A percentile compares a stretch with the other conserved stretches of the same genome.
Conservation (phyloP, 805 yeast genomes). For the Yarrowia sp. region DNA sequence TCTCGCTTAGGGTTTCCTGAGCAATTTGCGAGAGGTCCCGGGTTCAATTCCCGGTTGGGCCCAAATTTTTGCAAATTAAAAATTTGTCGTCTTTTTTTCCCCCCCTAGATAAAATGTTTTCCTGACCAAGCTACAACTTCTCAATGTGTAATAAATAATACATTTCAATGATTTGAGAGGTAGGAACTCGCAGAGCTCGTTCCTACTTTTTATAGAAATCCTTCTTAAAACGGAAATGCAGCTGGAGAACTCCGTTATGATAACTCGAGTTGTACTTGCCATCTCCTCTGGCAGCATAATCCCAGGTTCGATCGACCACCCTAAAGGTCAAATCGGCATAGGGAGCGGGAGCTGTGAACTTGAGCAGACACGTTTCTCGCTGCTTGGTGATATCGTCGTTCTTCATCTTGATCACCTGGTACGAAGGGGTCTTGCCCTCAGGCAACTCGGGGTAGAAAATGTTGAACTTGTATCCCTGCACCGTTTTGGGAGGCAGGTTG, state of each 20-base stretch:
- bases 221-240: constrained; percentile 51
- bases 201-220: constrained; percentile 45
- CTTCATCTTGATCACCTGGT: constrained; percentile 44
- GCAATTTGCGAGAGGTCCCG: constrained; percentile 40
- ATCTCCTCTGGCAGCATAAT: constrained; percentile 45
- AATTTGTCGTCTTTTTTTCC: background rate
- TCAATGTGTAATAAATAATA: background rate
- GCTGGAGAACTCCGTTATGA: constrained; percentile 50
- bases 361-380: constrained; percentile 47
- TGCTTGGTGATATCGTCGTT: constrained; percentile 40
- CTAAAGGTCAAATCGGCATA: constrained; percentile 50
- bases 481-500: constrained; percentile 52
- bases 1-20: constrained; percentile 38
- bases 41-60: constrained; percentile 40
- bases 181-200: too few relatives aligned
- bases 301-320: constrained; percentile 51
- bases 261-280: constrained; percentile 48
- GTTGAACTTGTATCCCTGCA: constrained; percentile 52
- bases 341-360: constrained; percentile 49
- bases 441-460: constrained; percentile 50
- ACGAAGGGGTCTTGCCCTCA: constrained; percentile 47
- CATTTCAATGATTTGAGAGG: too few relatives aligned
- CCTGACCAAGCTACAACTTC: too few relatives aligned
- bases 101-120: background rate
- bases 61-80: background rate